phyloP scores from a whole-genome alignment of 2,329 filamentous ascomycete species.

The Cercospora sp. region DNA sequence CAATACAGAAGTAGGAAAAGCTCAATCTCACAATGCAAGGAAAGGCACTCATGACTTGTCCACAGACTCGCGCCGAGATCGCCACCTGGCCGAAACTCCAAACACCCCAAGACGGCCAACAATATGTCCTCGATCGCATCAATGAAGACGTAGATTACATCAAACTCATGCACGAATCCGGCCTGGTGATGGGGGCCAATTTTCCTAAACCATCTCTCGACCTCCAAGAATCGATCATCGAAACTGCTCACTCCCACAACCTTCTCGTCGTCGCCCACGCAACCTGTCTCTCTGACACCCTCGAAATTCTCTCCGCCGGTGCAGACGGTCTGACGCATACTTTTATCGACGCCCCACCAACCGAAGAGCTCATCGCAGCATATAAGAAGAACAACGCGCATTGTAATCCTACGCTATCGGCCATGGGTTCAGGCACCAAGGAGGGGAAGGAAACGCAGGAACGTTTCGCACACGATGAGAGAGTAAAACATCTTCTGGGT shows the following conservation, averaged over 20 bases:
- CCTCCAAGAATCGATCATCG: constrained; percentile 49
- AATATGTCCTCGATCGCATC: constrained; percentile 45
- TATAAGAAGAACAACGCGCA: constrained; percentile 47
- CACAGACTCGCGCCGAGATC: constrained; percentile 40
- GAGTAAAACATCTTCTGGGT: constrained; percentile 39
- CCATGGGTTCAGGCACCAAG: constrained; percentile 44
- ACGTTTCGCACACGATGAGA: constrained; percentile 44
- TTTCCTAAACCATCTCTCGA: constrained; percentile 43
- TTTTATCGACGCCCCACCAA: constrained; percentile 44
- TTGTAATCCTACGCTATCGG: constrained; percentile 46
- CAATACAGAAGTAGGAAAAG: constrained; percentile 28
- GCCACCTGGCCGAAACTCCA: constrained; percentile 52
- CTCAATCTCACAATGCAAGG: no score
- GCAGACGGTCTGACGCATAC: constrained; percentile 49
- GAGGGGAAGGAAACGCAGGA: constrained; percentile 45
- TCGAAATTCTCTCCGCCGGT: constrained; percentile 45
- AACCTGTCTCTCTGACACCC: constrained; percentile 42
- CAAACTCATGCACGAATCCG: constrained; percentile 55
- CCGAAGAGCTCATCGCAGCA: constrained; percentile 43
- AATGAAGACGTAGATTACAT: constrained; percentile 51
- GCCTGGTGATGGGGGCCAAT: constrained; percentile 32
- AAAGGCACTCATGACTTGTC: not conserved
- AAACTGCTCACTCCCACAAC: constrained; percentile 42
- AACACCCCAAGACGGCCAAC: constrained; percentile 43
- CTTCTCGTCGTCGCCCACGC: constrained; percentile 46